Conservation (phyloP, 2,329 filamentous ascomycete species). For the Paecilomyces niveus region DNA sequence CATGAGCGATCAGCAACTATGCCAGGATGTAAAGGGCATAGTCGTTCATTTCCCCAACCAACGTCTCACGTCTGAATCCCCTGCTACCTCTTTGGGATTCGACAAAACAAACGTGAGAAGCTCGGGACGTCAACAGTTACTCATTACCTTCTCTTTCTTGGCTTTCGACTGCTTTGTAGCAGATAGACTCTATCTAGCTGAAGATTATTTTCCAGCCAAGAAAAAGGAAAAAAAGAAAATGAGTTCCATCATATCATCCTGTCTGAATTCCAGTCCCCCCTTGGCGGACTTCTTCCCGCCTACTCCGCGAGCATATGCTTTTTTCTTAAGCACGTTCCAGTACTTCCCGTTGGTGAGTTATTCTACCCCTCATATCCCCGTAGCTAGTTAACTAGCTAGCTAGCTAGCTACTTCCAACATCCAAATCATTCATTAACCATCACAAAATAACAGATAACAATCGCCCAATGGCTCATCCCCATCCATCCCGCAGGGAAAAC, state of each 20-base stretch:
- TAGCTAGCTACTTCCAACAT: slow-evolving; percentile 34
- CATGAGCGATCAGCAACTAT: neutral
- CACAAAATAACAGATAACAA: slow-evolving; percentile 52
- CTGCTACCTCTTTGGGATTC: neutral
- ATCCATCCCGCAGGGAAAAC: slow-evolving; percentile 95
- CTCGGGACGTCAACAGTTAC: too few relatives aligned
- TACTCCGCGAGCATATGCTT: slow-evolving; percentile 31
- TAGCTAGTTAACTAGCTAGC: slow-evolving; percentile 30
- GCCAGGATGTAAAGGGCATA: neutral
- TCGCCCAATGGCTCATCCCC: slow-evolving; percentile 65
- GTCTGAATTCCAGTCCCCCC: slow-evolving; percentile 17
- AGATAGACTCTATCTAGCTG: neutral
- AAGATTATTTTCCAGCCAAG: too few relatives aligned
- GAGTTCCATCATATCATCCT: slow-evolving; percentile 16
- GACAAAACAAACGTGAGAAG: too few relatives aligned
- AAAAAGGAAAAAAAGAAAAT: slow-evolving; percentile 9
- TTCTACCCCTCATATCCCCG: too few relatives aligned
- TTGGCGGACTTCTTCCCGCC: slow-evolving; percentile 28
- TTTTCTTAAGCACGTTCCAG: slow-evolving; percentile 31
- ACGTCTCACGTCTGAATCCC: neutral
- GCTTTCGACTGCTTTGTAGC: neutral
- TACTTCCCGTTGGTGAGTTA: slow-evolving; percentile 35
- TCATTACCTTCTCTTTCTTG: too few relatives aligned
- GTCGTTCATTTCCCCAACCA: neutral
- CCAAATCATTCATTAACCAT: slow-evolving; percentile 5